A percentile compares a stretch with the other conserved stretches of the same genome.
Conservation (phyloP, 129 eudicot genomes). For the Centella asiatica region DNA sequence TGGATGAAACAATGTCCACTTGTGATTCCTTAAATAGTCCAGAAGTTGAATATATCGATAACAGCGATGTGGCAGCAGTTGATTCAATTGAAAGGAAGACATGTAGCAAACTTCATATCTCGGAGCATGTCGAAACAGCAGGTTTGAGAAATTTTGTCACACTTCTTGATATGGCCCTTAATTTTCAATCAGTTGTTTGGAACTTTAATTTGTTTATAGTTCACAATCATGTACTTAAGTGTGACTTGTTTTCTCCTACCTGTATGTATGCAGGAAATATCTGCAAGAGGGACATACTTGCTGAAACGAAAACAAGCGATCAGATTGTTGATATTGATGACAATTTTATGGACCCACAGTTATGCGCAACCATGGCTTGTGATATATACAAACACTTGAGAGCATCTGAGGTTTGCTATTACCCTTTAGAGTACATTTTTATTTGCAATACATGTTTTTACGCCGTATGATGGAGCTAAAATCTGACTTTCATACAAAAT, state of each 20-base stretch:
- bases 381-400: constrained; percentile 92
- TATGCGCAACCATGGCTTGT: constrained; percentile 94
- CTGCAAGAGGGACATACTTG: constrained; percentile 78
- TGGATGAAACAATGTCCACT: constrained; percentile 83
- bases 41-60: constrained; percentile 75
- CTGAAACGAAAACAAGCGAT: constrained; percentile 36
- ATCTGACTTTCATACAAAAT: too few species aligned
- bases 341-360: constrained; percentile 73
- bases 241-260: background rate
- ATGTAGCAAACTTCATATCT: constrained; percentile 48
- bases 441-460: background rate
- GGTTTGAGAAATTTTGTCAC: constrained; percentile 29
- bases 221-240: background rate
- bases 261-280: constrained; percentile 28
- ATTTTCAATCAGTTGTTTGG: background rate
- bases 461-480: too few species aligned
- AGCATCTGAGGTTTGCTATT: constrained; percentile 59
- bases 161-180: background rate
- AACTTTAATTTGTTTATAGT: background rate
- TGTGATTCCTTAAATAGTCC: constrained; percentile 88
- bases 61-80: constrained; percentile 57
- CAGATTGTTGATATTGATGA: constrained; percentile 65
- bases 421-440: background rate
- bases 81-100: constrained; percentile 78
- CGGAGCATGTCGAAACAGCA: constrained; percentile 50